Evolutionary conservation across 148 eudicot genomes (phyloP), one percentile per base, ranked within the genome.

Genomic region (Spergularia marina): DNA sequence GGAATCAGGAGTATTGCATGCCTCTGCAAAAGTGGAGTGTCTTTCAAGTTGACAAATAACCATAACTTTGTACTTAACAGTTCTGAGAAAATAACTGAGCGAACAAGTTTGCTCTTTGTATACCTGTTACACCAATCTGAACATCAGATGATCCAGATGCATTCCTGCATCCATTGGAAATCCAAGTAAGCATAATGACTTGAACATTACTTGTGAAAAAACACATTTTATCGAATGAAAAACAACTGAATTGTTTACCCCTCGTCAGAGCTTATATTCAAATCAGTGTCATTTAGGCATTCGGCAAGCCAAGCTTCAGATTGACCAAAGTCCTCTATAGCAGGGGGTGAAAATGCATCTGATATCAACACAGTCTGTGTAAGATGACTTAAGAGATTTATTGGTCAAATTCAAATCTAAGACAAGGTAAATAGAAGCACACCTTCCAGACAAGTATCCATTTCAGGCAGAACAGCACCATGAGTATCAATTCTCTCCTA

Each of bases 271-370:
- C 87, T 85, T 77, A 84, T 72, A 52, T 86, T 85, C 92, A 88
- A 87, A 76, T 87, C 90, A 30, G 87, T 65, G 77, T 91, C 90
- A 60, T 82, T 87, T 18, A 94, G 83, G 87, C 98, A 94, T 78
- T 92, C 90, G 20, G 94, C 90, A 74, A 91, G 84, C 98, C 98
- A 94, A 21, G 88, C 90, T 69, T 91, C 97, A 73, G 96, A 81
- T 63, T 86, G 85, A 71, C 85, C 89, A 82, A 90, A 83, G 68
- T 83, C 85, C 78, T 86, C 97, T 14, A 83, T 66, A 77, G 79
- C 74, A 55, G 87, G 78, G 62, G 80, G 76, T 65, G 88, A 84
- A 7, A 84, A 74, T 72, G 82, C 87, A 25, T 84, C 98, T 87
- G 86, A 66, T 40, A 80, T 40, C 68, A 71, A 78, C 12, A 44